These are phyloP conservation scores for Kentomonas sorsogonicus DNA, from an alignment of 208 protist species.

Conservation along the genomic window DNA sequence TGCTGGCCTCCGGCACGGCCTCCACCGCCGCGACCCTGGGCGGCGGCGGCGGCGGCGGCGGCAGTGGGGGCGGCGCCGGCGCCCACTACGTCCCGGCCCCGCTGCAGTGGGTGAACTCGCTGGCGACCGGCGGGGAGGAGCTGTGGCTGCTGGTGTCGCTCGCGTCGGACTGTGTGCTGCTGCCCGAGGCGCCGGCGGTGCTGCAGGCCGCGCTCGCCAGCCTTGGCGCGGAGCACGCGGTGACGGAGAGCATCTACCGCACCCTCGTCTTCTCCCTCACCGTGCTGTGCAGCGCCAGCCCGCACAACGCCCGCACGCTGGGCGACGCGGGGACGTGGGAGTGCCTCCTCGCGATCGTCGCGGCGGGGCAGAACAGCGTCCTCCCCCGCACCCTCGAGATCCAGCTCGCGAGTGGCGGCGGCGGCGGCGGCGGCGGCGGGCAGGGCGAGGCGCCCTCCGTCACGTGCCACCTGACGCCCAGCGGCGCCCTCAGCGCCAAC, in stretches of 20 bases:
- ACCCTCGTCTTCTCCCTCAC: conserved; percentile 52
- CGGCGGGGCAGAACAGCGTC: conserved; percentile 47
- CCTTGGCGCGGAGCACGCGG: conserved; percentile 39
- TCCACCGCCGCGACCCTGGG: not conserved
- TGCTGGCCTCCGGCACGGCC: too few relatives aligned
- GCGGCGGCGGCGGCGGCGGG: not conserved
- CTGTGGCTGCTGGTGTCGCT: conserved; percentile 67
- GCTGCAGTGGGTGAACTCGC: conserved; percentile 59
- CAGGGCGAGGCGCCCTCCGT: not conserved
- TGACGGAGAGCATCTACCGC: conserved; percentile 62
- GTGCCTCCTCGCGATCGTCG: conserved; percentile 53
- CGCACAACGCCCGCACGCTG: conserved; percentile 50
- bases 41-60: not conserved
- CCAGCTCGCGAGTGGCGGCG: not conserved
- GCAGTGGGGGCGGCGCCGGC: conserved; percentile 1
- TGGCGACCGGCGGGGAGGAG: conserved; percentile 34
- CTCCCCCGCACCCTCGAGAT: conserved; percentile 30
- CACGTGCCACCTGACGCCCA: conserved; percentile 17
- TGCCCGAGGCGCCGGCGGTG: conserved; percentile 21
- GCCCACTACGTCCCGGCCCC: conserved; percentile 12
- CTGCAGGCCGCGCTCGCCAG: conserved; percentile 45
- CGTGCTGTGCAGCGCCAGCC: conserved; percentile 63
- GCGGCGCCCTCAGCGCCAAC: conserved; percentile 42
- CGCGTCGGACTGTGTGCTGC: conserved; percentile 46
- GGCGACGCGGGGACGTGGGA: conserved; percentile 40